phyloP scores from a whole-genome alignment of 202 grass and related monocot genomes.

The Elaeis oleifera region DNA sequence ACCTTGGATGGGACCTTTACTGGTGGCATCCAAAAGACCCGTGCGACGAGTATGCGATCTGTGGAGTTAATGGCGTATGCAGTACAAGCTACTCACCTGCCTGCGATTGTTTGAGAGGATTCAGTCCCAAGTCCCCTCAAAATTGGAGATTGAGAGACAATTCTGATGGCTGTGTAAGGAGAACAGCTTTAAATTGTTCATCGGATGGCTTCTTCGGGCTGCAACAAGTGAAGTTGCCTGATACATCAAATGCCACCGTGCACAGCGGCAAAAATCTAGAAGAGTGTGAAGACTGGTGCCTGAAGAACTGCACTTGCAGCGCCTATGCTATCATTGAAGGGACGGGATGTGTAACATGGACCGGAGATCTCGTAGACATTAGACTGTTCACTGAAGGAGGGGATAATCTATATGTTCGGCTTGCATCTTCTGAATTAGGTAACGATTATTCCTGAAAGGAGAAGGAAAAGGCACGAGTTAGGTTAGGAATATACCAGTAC shows the following conservation, averaged over 20 bases:
- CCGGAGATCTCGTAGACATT: conserved; percentile 38
- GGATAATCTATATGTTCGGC: conserved; percentile 50
- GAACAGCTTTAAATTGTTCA: conserved; percentile 43
- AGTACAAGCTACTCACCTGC: conserved; percentile 18
- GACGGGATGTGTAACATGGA: conserved; percentile 63
- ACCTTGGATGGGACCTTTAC: conserved; percentile 8
- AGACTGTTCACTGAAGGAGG: conserved; percentile 39
- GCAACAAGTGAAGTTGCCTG: conserved; percentile 50
- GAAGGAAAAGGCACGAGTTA: too few species aligned
- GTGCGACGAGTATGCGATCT: conserved; percentile 24
- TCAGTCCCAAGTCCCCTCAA: conserved; percentile 38
- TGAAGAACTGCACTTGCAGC: conserved; percentile 56
- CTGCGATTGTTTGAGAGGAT: conserved; percentile 49
- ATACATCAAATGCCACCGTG: conserved; percentile 47
- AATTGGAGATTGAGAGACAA: conserved; percentile 54
- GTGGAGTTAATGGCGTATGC: conserved; percentile 59
- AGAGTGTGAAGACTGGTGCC: conserved; percentile 51
- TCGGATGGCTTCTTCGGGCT: conserved; percentile 41
- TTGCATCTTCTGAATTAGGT: conserved; percentile 68
- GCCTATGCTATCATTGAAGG: conserved; percentile 45
- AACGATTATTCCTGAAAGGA: conserved; percentile 1
- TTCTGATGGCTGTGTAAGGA: conserved; percentile 45
- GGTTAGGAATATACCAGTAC: too few species aligned
- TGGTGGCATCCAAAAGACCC: conserved; percentile 10
- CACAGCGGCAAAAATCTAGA: conserved; percentile 34